Base-by-base conservation (phyloP, 225 moss, liverwort and hornwort species). In the Polytrichum formosum region DNA sequence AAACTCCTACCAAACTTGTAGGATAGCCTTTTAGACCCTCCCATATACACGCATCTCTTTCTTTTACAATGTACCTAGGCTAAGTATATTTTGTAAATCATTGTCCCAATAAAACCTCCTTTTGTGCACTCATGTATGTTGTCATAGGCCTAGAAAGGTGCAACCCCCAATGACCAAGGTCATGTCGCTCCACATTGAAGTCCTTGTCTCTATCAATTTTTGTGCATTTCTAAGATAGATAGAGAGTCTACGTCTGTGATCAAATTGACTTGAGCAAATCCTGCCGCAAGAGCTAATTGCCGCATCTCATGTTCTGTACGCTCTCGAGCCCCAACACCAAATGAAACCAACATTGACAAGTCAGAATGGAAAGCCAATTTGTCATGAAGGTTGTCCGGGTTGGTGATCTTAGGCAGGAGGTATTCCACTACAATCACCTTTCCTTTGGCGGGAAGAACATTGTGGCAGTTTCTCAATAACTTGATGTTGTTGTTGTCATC, bases 361-460 rank as follows among this genome's bases (percentile, higher is more conserved):
- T 33, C 66, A 4, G 0, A 2, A 2, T 3, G 4, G 22, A 66
- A 66, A 19, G 20, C 66, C 16, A 28, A 20, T 19, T 53, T 70
- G 30, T 59, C 19, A 35, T 35, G 35, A 5, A 66, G 56, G 2
- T 1, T 55, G 0, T 67, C 70, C 4, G 25, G 56, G 18, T 54
- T 27, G 1, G 55, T 25, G 0, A 55, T 26, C 17, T 60, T 31
- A 1, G 60, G 56, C 7, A 20, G 55, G 60, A 79, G 29, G 21
- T 29, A 64, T 6, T 83, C 83, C 37, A 67, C 66, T 8, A 70
- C 63, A 28, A 79, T 70, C 29, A 67, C 33, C 28, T 79, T 83
- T 8, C 79, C 83, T 28, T 70, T 66, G 0, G 61, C 28, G 1
- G 79, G 76, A 62, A 83, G 61, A 1, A 79, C 72, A 28, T 73